Conservation (phyloP, 176 grass and related monocot genomes). For the Cocos nucifera region DNA sequence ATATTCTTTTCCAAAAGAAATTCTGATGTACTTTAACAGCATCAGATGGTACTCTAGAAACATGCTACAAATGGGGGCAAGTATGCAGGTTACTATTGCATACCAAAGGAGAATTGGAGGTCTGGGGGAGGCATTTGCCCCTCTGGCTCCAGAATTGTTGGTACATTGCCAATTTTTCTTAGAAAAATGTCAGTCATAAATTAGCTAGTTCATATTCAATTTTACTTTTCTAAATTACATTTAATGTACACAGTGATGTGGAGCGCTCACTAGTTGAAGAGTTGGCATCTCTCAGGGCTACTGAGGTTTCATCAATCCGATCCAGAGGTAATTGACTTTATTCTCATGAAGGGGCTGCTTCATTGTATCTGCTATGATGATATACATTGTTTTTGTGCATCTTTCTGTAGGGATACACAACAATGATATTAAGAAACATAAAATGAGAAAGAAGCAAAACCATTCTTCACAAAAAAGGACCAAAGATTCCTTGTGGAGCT, state of each 20-base stretch:
- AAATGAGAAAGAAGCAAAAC: conserved; percentile 19
- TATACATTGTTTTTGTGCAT: not conserved
- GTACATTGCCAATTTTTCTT: no score
- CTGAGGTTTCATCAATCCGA: conserved; percentile 28
- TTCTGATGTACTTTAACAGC: no score
- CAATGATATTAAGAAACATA: conserved; percentile 13
- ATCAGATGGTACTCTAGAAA: no score
- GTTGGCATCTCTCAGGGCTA: conserved; percentile 36
- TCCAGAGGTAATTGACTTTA: conserved; percentile 21
- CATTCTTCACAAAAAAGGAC: conserved; percentile 15
- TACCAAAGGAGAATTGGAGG: no score
- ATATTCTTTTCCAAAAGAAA: no score
- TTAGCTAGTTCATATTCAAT: not conserved
- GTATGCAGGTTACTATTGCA: no score
- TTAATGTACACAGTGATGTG: conserved; percentile 31
- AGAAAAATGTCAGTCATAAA: no score
- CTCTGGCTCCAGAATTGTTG: no score
- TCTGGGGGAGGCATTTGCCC: no score
- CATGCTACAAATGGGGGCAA: no score
- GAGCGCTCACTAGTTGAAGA: conserved; percentile 47
- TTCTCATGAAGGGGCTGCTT: not conserved
- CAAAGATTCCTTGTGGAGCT: conserved; percentile 40
- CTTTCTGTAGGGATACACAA: conserved; percentile 10
- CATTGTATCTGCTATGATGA: not conserved
- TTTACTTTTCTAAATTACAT: not conserved